Conservation (phyloP, 1,284 basidiomycete genomes). For the Leccinum variabile region DNA sequence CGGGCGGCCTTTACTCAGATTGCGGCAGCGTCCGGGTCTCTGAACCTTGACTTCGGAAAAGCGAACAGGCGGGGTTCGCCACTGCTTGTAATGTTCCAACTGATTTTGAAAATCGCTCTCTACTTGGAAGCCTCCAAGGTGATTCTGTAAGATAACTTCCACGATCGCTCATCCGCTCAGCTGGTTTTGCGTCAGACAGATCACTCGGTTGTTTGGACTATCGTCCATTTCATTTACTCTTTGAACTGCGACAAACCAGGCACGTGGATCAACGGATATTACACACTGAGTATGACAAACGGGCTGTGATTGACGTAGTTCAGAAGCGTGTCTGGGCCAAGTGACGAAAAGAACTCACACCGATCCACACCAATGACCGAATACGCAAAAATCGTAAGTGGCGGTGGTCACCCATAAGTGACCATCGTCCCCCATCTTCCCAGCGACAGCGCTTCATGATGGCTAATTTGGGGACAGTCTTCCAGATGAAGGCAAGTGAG, state of each 20-base stretch:
- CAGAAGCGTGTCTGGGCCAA: slow-evolving; percentile 8
- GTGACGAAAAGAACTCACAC: slow-evolving; percentile 24
- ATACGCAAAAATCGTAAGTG: slow-evolving; percentile 5
- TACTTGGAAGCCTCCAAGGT: background rate
- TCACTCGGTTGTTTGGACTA: background rate
- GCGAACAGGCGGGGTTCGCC: slow-evolving; percentile 3
- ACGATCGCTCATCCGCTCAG: background rate
- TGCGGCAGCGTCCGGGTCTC: slow-evolving; percentile 1
- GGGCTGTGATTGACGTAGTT: slow-evolving; percentile 24
- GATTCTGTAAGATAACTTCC: background rate
- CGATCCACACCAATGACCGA: slow-evolving; percentile 19
- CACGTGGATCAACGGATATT: slow-evolving; percentile 30
- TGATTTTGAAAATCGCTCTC: background rate
- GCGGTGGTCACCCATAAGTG: slow-evolving; percentile 24
- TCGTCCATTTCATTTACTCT: background rate
- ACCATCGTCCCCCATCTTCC: slow-evolving; percentile 37
- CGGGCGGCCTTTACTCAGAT: slow-evolving; percentile 3
- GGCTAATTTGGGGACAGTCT: slow-evolving; percentile 36
- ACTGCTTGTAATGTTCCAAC: background rate
- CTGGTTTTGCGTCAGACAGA: background rate
- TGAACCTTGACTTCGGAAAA: slow-evolving; percentile 8
- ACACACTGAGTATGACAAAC: slow-evolving; percentile 17
- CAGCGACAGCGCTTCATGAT: slow-evolving; percentile 39
- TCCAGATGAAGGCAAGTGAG: slow-evolving; percentile 44
- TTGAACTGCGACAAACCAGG: slow-evolving; percentile 20